A percentile compares a stretch with the other conserved stretches of the same genome.
These are phyloP conservation scores for Calophaca sinica DNA, from an alignment of 306 rosid species.

Conservation along the genomic window DNA sequence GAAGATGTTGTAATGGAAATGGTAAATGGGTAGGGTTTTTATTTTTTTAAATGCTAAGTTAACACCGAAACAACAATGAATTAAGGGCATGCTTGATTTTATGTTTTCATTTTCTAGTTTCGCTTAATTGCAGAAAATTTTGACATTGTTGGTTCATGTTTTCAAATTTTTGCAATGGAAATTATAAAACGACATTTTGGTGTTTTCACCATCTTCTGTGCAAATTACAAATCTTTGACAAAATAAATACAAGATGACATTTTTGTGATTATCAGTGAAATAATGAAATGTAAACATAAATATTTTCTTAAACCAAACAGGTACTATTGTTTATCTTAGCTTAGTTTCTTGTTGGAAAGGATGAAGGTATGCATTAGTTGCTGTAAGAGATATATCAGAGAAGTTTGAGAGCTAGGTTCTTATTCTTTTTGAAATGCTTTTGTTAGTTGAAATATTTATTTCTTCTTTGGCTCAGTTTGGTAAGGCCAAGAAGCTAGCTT, in stretches of 20 bases:
- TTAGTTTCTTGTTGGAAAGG: not conserved
- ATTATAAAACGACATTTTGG: not conserved
- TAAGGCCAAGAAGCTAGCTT: too few relatives aligned
- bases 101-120: not conserved
- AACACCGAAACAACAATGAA: not conserved
- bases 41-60: not conserved
- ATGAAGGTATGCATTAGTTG: not conserved
- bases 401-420: not conserved
- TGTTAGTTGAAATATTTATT: not conserved
- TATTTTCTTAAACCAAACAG: not conserved
- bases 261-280: not conserved
- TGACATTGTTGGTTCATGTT: not conserved
- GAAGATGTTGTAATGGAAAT: conserved; percentile 26
- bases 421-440: conserved; percentile 1
- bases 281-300: not conserved
- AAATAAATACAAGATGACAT: not conserved
- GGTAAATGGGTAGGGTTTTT: conserved; percentile 20
- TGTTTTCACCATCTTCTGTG: not conserved
- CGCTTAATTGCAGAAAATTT: not conserved
- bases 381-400: conserved; percentile 5
- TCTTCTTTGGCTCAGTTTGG: too few relatives aligned
- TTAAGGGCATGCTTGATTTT: conserved; percentile 7
- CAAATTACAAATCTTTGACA: not conserved
- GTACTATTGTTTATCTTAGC: not conserved
- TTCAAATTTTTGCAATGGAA: not conserved